A percentile compares a stretch with the other conserved stretches of the same genome.
Evolutionary conservation across 2,329 filamentous ascomycete species (phyloP).

Genomic region (Geosmithia putterillii): DNA sequence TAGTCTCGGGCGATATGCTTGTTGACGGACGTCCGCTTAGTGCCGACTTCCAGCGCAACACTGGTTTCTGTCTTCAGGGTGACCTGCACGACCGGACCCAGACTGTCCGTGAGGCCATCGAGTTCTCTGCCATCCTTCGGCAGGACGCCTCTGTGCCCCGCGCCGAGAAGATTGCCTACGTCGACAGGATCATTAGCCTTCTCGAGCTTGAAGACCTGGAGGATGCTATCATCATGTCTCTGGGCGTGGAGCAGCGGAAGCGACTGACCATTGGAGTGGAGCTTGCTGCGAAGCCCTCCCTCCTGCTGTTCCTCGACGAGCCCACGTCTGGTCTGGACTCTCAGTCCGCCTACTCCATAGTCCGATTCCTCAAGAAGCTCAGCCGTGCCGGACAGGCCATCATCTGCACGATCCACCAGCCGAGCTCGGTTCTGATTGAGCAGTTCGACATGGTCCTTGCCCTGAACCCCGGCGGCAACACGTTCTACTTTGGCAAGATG

Average conservation of each 20-base stretch:
- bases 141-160: conserved; percentile 41
- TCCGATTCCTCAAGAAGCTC: conserved; percentile 45
- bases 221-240: conserved; percentile 44
- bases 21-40: conserved; percentile 59
- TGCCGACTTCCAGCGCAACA: conserved; percentile 64
- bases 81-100: conserved; percentile 52
- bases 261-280: conserved; percentile 41
- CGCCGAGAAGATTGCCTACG: conserved; percentile 52
- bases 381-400: conserved; percentile 45
- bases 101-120: conserved; percentile 52
- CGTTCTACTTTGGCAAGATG: conserved; percentile 41
- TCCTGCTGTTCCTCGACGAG: conserved; percentile 51
- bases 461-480: conserved; percentile 35
- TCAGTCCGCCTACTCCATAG: conserved; percentile 43
- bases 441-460: conserved; percentile 41
- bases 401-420: conserved; percentile 47
- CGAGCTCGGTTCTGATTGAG: conserved; percentile 37
- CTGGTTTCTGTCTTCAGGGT: conserved; percentile 52
- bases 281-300: conserved; percentile 39
- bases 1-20: conserved; percentile 64
- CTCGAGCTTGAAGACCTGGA: conserved; percentile 53
- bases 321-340: conserved; percentile 42
- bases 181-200: conserved; percentile 51
- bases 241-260: conserved; percentile 45
- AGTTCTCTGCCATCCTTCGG: conserved; percentile 51